phyloP scores from a whole-genome alignment of 1,139 yeast species.

The Suhomyces panamericanus region DNA sequence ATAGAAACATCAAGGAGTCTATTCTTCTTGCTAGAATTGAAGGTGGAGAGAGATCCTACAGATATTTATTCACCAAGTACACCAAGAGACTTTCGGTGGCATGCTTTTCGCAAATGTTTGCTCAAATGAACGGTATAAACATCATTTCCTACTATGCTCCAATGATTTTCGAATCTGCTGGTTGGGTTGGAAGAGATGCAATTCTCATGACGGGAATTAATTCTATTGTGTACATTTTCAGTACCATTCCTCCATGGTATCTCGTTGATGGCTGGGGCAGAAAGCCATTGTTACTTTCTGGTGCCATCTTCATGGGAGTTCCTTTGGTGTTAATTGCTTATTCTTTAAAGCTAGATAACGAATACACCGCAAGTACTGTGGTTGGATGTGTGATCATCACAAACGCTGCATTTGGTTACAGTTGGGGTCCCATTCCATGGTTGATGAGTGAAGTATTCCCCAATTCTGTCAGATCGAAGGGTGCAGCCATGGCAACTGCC shows the following conservation, averaged over 20 bases:
- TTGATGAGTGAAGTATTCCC: slow-evolving; percentile 89
- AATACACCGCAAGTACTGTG: slow-evolving; percentile 68
- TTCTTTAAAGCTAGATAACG: slow-evolving; percentile 59
- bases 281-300: slow-evolving; percentile 73
- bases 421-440: slow-evolving; percentile 98
- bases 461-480: slow-evolving; percentile 82
- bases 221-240: slow-evolving; percentile 66
- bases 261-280: slow-evolving; percentile 91
- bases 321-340: slow-evolving; percentile 67
- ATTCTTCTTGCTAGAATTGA: slow-evolving; percentile 67
- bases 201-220: slow-evolving; percentile 92
- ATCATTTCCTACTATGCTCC: slow-evolving; percentile 94
- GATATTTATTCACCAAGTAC: slow-evolving; percentile 63
- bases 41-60: slow-evolving; percentile 66
- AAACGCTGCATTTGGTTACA: slow-evolving; percentile 83
- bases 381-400: slow-evolving; percentile 74
- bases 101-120: slow-evolving; percentile 87
- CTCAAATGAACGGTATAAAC: slow-evolving; percentile 90
- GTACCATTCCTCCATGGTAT: slow-evolving; percentile 91
- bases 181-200: slow-evolving; percentile 88
- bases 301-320: slow-evolving; percentile 77
- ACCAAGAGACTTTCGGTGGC: slow-evolving; percentile 82
- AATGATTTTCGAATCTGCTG: slow-evolving; percentile 89
- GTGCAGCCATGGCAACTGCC: slow-evolving; percentile 89
- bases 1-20: slow-evolving; percentile 44